Percentiles rank a stretch among this genome's conserved stretches.
Conservation (phyloP, 441 rosid species). For the Flueggea neowawraea region DNA sequence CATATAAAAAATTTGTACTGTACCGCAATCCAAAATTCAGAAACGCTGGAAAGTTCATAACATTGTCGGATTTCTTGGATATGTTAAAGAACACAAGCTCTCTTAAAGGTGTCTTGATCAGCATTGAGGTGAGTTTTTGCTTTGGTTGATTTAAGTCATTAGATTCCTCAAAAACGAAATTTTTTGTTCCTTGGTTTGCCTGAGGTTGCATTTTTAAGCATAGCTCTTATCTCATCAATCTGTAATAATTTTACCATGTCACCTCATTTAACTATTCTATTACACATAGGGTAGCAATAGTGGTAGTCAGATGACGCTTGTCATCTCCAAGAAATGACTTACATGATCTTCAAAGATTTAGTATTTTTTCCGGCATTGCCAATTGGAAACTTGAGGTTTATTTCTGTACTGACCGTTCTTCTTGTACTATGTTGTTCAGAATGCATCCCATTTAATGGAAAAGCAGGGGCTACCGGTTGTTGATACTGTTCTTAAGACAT, state of each 20-base stretch:
- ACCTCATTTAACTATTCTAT: too few relatives aligned
- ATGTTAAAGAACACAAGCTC: constrained; percentile 48
- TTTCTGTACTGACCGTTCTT: background rate
- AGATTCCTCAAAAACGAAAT: too few relatives aligned
- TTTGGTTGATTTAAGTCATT: background rate
- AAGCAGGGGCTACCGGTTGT: constrained; percentile 37
- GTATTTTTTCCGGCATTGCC: too few relatives aligned
- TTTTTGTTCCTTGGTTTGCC: constrained; percentile 6
- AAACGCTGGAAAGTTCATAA: constrained; percentile 41
- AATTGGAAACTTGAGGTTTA: too few relatives aligned
- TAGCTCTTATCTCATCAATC: too few relatives aligned
- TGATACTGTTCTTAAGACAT: constrained; percentile 43
- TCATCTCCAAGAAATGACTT: too few relatives aligned
- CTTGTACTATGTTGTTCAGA: constrained; percentile 30
- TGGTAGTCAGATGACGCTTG: too few relatives aligned
- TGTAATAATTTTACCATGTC: too few relatives aligned
- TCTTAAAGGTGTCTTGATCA: constrained; percentile 57
- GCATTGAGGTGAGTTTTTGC: constrained; percentile 52
- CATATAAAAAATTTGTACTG: constrained; percentile 15
- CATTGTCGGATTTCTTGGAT: constrained; percentile 55
- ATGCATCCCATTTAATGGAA: constrained; percentile 61
- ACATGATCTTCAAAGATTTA: too few relatives aligned
- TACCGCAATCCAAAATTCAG: constrained; percentile 51
- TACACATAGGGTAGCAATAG: too few relatives aligned
- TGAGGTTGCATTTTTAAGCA: background rate